Conservation (phyloP, 306 rosid genomes). For the Styphnolobium japonicum region DNA sequence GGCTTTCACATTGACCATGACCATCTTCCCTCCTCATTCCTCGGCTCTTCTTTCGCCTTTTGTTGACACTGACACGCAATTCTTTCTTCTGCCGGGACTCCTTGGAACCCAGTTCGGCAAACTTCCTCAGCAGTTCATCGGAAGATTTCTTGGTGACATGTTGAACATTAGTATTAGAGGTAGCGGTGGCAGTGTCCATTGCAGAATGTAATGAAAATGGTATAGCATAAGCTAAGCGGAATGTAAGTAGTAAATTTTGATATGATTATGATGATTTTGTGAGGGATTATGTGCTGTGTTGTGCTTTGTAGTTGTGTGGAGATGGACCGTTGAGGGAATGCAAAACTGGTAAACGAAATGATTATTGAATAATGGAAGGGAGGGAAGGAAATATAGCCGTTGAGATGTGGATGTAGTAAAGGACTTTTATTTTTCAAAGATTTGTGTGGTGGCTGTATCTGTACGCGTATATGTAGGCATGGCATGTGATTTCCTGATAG, state of each 20-base stretch:
- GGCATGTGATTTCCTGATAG: conserved; percentile 36
- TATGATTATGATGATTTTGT: conserved; percentile 23
- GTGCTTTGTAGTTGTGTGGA: background rate
- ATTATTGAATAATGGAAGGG: conserved; percentile 11
- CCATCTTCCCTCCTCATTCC: conserved; percentile 6
- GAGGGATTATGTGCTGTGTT: too few species aligned
- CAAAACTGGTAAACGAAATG: background rate
- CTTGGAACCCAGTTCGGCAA: conserved; percentile 42
- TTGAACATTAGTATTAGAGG: conserved; percentile 47
- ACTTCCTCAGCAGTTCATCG: conserved; percentile 76
- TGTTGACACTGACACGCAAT: conserved; percentile 18
- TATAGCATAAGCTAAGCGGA: background rate
- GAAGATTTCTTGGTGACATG: conserved; percentile 73
- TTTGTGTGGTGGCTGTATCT: background rate
- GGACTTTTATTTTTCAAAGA: background rate
- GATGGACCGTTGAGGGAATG: conserved; percentile 24
- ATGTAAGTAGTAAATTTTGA: background rate
- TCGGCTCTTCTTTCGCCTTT: conserved; percentile 35
- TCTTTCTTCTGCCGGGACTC: conserved; percentile 25
- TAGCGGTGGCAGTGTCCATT: conserved; percentile 44
- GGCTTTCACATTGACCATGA: conserved; percentile 34
- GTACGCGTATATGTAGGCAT: background rate
- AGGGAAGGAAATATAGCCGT: conserved; percentile 41
- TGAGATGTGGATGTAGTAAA: background rate
- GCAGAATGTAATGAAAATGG: background rate